A percentile compares a stretch with the other conserved stretches of the same genome.
Evolutionary conservation across 305 asterid species (phyloP).

Genomic region (Plantago lanceolata): DNA sequence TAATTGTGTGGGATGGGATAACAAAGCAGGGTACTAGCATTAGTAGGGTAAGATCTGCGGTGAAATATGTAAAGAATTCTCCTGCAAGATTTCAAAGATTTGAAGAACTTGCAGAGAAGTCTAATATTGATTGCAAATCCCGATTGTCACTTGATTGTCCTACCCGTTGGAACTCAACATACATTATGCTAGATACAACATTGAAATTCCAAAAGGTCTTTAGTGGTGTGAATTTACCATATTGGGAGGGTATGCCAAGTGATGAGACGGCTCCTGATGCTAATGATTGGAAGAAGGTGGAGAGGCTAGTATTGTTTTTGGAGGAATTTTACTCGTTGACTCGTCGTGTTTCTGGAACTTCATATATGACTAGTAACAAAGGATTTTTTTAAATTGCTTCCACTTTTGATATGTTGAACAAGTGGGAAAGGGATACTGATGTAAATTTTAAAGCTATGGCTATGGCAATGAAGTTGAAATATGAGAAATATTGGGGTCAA

Average conservation of each 20-base stretch:
- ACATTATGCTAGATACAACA: not conserved
- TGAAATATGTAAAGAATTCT: not conserved
- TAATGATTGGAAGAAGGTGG: not conserved
- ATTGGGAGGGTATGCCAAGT: not conserved
- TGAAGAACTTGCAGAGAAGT: not conserved
- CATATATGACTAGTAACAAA: not conserved
- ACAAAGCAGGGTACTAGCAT: not conserved
- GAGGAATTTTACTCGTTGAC: not conserved
- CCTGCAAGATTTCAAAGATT: not conserved
- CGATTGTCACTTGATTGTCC: not conserved
- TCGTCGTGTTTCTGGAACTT: not conserved
- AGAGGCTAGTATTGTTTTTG: not conserved
- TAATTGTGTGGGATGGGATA: not conserved
- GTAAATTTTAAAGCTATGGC: not conserved
- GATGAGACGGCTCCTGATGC: not conserved
- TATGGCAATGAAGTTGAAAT: not conserved
- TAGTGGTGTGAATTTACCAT: not conserved
- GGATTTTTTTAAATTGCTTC: not conserved
- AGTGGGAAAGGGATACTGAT: not conserved
- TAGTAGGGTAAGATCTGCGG: not conserved
- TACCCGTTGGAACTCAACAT: not conserved
- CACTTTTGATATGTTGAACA: not conserved
- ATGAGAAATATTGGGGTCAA: not conserved
- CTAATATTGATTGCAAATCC: not conserved
- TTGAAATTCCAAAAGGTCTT: not conserved